phyloP scores from a whole-genome alignment of 2,329 filamentous ascomycete species.

The Tympanopsis confertula region DNA sequence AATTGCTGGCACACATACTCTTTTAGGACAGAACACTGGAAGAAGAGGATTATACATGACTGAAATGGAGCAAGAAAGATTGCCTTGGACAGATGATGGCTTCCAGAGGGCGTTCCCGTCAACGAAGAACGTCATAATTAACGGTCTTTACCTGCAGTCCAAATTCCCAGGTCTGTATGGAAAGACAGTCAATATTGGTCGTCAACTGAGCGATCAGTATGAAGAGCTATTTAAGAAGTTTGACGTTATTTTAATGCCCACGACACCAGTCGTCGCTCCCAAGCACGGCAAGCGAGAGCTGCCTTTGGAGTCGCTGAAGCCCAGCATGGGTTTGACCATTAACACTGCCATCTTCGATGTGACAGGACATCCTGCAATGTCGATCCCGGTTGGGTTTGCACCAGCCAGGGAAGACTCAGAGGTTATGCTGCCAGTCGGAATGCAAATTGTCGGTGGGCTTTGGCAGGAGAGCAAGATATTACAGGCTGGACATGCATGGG shows the following conservation, averaged over 20 bases:
- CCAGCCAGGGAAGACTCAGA: slow-evolving; percentile 22
- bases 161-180: slow-evolving; percentile 31
- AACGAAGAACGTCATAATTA: slow-evolving; percentile 41
- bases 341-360: slow-evolving; percentile 47
- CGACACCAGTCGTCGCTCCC: slow-evolving; percentile 32
- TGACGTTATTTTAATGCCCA: slow-evolving; percentile 35
- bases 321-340: slow-evolving; percentile 37
- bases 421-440: slow-evolving; percentile 33
- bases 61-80: slow-evolving; percentile 34
- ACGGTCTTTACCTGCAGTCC: slow-evolving; percentile 32
- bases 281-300: slow-evolving; percentile 24
- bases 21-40: slow-evolving; percentile 30
- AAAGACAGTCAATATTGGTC: slow-evolving; percentile 34
- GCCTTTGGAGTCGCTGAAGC: slow-evolving; percentile 31
- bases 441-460: slow-evolving; percentile 40
- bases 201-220: slow-evolving; percentile 32
- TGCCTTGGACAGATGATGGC: slow-evolving; percentile 30
- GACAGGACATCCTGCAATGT: slow-evolving; percentile 42
- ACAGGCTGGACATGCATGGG: slow-evolving; percentile 31
- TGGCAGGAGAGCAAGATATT: slow-evolving; percentile 36
- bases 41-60: slow-evolving; percentile 34
- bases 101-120: slow-evolving; percentile 39
- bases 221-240: slow-evolving; percentile 23
- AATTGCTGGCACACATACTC: slow-evolving; percentile 26
- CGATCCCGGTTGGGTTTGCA: slow-evolving; percentile 35